phyloP scores from a whole-genome alignment of 169 alveolate species.

The Theileria sp. region DNA sequence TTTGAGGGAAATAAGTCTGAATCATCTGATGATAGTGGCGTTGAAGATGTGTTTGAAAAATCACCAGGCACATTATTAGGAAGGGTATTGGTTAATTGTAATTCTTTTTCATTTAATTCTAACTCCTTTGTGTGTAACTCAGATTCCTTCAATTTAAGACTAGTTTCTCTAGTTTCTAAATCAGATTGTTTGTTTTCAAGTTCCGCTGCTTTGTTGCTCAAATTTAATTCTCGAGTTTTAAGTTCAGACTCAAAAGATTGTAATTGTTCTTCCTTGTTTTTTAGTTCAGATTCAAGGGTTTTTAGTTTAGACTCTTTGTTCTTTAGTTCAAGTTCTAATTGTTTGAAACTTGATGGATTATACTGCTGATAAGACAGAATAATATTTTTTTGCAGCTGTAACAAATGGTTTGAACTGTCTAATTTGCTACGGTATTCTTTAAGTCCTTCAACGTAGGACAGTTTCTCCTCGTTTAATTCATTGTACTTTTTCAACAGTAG shows the following conservation, averaged over 20 bases:
- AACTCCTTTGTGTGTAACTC: background rate
- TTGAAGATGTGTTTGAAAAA: background rate
- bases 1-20: background rate
- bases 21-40: background rate
- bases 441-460: constrained; percentile 63
- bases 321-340: background rate
- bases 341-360: background rate
- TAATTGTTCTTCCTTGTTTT: background rate
- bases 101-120: background rate
- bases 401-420: constrained; percentile 54
- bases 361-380: background rate
- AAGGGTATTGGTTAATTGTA: background rate
- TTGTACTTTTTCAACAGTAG: constrained; percentile 49
- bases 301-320: background rate
- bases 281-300: background rate
- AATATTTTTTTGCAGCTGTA: constrained; percentile 34
- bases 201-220: background rate
- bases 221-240: background rate
- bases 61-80: background rate
- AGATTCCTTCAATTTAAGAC: background rate
- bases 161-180: background rate
- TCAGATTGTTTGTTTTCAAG: background rate
- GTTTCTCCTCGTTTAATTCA: constrained; percentile 60
- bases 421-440: constrained; percentile 40
- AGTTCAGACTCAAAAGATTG: background rate